Evolutionary conservation across 768 basidiomycete species (phyloP).

Genomic region (Amanita molliuscula): DNA sequence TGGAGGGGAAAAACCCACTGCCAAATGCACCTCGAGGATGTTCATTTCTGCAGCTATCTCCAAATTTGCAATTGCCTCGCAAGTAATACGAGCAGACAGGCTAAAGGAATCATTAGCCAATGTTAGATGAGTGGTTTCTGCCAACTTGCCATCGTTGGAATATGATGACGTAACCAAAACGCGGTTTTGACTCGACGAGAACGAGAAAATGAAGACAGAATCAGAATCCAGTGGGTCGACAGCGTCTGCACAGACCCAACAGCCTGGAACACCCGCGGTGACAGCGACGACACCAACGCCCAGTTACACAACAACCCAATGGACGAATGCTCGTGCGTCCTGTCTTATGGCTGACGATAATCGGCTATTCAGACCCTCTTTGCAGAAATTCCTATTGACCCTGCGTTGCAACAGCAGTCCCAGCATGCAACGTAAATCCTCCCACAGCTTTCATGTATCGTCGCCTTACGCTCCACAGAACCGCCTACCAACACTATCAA

Average conservation of each 20-base stretch:
- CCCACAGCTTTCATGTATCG: conserved; percentile 8
- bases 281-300: conserved; percentile 18
- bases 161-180: conserved; percentile 3
- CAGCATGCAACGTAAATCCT: conserved; percentile 32
- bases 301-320: conserved; percentile 20
- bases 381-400: conserved; percentile 56
- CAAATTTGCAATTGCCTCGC: conserved; percentile 58
- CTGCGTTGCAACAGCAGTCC: conserved; percentile 55
- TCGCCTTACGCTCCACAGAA: conserved; percentile 19
- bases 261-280: background rate
- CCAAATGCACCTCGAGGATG: conserved; percentile 42
- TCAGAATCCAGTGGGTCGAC: conserved; percentile 13
- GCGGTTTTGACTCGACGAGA: background rate
- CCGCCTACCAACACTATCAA: conserved; percentile 41
- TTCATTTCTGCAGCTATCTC: conserved; percentile 54
- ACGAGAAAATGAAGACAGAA: conserved; percentile 31
- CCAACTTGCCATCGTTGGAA: conserved; percentile 9
- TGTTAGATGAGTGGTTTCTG: background rate
- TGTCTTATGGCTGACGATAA: too few species aligned
- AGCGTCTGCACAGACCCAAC: conserved; percentile 12
- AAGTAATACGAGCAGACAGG: conserved; percentile 52
- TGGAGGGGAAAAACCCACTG: conserved; percentile 29
- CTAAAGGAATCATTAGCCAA: conserved; percentile 19
- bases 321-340: conserved; percentile 20
- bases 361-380: background rate